Conservation (phyloP, 306 rosid species). For the Dryas drummondii region DNA sequence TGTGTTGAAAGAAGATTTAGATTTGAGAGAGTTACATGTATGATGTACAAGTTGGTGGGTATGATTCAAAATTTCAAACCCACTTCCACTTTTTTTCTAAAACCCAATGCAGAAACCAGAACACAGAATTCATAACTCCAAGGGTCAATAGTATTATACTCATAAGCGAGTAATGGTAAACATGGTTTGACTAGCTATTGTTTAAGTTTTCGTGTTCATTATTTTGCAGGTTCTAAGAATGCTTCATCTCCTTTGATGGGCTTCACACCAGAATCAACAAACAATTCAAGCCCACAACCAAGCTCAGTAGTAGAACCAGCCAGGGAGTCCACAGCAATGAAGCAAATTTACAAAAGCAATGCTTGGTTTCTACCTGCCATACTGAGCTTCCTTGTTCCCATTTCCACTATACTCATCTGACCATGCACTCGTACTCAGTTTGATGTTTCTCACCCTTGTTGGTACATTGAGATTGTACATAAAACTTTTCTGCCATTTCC, state of each 20-base stretch:
- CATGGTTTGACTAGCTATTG: too few relatives aligned
- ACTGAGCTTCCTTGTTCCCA: conserved; percentile 8
- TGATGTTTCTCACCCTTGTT: background rate
- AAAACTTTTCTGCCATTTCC: too few relatives aligned
- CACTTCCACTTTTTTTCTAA: too few relatives aligned
- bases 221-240: conserved; percentile 19
- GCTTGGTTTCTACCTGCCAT: conserved; percentile 22
- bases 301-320: conserved; percentile 17
- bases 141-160: too few relatives aligned
- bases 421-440: background rate
- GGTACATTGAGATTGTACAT: background rate
- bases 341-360: background rate
- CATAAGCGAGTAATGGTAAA: too few relatives aligned
- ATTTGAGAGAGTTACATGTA: background rate
- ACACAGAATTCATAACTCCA: too few relatives aligned
- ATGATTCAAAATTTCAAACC: too few relatives aligned
- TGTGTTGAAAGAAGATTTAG: background rate
- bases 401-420: conserved; percentile 2
- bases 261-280: conserved; percentile 9
- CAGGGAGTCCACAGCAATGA: conserved; percentile 1
- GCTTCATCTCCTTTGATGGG: conserved; percentile 14
- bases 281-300: conserved; percentile 4
- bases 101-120: too few relatives aligned
- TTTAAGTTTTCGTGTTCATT: background rate
- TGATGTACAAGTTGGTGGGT: too few relatives aligned